These are phyloP conservation scores for Nakazawaea wickerhamii DNA, from an alignment of 805 yeast genomes.

Conservation along the genomic window DNA sequence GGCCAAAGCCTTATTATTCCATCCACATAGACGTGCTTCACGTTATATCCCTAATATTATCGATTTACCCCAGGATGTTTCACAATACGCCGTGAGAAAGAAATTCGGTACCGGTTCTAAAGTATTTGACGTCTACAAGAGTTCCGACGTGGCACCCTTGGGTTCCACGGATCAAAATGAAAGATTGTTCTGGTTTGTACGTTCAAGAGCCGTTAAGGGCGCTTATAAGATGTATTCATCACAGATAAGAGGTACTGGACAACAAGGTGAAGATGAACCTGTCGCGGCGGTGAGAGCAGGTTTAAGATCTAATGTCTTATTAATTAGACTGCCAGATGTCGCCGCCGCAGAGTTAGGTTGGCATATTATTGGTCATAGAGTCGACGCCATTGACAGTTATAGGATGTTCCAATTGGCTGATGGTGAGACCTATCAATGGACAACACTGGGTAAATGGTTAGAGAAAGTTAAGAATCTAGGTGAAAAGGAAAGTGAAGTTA, in stretches of 20 bases:
- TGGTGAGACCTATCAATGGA: constrained; percentile 62
- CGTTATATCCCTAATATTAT: constrained; percentile 50
- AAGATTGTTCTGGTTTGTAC: constrained; percentile 45
- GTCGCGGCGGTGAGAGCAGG: constrained; percentile 58
- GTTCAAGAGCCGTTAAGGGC: constrained; percentile 66
- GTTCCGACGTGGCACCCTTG: constrained; percentile 33
- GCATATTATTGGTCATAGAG: constrained; percentile 55
- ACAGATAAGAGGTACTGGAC: constrained; percentile 35
- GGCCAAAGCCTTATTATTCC: constrained; percentile 49
- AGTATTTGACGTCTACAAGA: constrained; percentile 48
- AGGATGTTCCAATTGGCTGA: constrained; percentile 56
- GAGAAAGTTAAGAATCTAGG: constrained; percentile 56
- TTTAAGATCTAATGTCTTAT: constrained; percentile 50
- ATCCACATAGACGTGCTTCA: constrained; percentile 51
- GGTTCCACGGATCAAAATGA: constrained; percentile 39
- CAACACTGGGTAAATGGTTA: constrained; percentile 50
- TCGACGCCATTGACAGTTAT: constrained; percentile 57
- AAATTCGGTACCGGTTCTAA: constrained; percentile 61
- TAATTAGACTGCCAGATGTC: constrained; percentile 44
- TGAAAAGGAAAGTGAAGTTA: constrained; percentile 57
- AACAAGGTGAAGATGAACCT: constrained; percentile 48
- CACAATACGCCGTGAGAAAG: constrained; percentile 43
- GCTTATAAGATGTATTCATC: constrained; percentile 53
- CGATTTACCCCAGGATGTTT: constrained; percentile 33
- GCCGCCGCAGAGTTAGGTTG: constrained; percentile 57